Percentiles rank a stretch among this genome's conserved stretches.
Conservation (phyloP, 2,329 filamentous ascomycete genomes). For the Dactylellina haptotyla region DNA sequence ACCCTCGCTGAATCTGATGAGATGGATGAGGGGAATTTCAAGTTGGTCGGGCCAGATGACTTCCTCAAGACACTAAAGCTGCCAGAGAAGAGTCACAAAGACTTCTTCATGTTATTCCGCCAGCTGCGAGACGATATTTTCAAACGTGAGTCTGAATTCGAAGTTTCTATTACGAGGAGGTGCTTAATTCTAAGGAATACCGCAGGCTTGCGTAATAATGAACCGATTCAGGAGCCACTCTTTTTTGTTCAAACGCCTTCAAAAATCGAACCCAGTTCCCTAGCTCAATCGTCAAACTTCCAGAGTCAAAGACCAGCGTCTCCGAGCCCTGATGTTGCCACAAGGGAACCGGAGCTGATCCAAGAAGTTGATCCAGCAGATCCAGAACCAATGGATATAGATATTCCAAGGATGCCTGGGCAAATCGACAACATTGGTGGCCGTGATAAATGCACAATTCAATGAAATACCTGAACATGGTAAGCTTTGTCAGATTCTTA, state of each 20-base stretch:
- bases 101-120: conserved; percentile 14
- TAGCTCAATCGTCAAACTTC: not conserved
- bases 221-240: conserved; percentile 7
- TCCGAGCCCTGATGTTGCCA: not conserved
- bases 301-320: not conserved
- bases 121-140: conserved; percentile 39
- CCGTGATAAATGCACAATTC: not conserved
- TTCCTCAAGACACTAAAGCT: conserved; percentile 35
- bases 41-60: conserved; percentile 32
- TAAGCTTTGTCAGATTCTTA: not conserved
- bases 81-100: not conserved
- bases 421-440: not conserved
- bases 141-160: conserved; percentile 16
- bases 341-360: not conserved
- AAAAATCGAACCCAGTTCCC: not conserved
- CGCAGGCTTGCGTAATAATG: conserved; percentile 22
- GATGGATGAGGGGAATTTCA: conserved; percentile 22
- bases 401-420: conserved; percentile 7
- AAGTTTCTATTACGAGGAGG: not conserved
- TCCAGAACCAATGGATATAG: conserved; percentile 21
- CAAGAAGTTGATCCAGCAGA: not conserved
- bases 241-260: conserved; percentile 34
- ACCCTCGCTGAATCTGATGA: not conserved
- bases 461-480: not conserved
- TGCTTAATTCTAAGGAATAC: not conserved